Evolutionary conservation across 2,329 filamentous ascomycete species (phyloP), one percentile per base, ranked within the genome.

Genomic region (Fusarium floridanum): DNA sequence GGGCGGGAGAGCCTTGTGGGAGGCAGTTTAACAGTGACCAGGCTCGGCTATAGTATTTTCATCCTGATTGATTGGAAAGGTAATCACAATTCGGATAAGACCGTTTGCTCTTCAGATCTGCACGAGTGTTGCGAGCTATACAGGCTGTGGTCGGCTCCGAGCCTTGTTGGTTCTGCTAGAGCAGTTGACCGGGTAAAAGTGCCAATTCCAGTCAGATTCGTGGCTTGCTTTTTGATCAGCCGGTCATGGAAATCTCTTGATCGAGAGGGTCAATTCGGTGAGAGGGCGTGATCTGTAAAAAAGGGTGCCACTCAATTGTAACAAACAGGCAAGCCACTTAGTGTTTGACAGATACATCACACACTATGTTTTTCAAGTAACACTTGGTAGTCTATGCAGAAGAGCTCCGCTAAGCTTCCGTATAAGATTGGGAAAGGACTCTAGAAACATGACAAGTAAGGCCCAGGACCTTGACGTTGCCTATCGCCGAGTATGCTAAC

Each of bases 321-420:
- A 11, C 37, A n/a, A 41, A 5, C 8, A 41, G 8, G 9, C 17
- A 7, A 7, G 5, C 39, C 39, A 41, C 39, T 22, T 3, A 7
- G 39, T 43, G 11, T 6, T 43, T 43, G 1, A 5, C 2, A 14
- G 39, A 20, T 43, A 43, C 20, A 12, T 43, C n/a, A 2, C n/a
- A 43, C n/a, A 3, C 39, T 43, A 43, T 20, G 1, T 4, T 43
- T 7, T 20, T 29, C 27, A 29, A 11, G 0, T 12, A 43, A 43
- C 20, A 8, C 41, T 14, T 43, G 0, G 11, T 22, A 2, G n/a
- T 43, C 11, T 43, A 43, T 22, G n/a, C 11, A 43, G 1, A 14
- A 14, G 41, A 22, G 0, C 41, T 12, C 3, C 0, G 3, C n/a
- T 22, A 7, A 43, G 6, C n/a, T 6, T 4, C 6, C 7, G 11